phyloP scores from a whole-genome alignment of 192 early-diverging fungal species.

The Kickxella alabastrina region DNA sequence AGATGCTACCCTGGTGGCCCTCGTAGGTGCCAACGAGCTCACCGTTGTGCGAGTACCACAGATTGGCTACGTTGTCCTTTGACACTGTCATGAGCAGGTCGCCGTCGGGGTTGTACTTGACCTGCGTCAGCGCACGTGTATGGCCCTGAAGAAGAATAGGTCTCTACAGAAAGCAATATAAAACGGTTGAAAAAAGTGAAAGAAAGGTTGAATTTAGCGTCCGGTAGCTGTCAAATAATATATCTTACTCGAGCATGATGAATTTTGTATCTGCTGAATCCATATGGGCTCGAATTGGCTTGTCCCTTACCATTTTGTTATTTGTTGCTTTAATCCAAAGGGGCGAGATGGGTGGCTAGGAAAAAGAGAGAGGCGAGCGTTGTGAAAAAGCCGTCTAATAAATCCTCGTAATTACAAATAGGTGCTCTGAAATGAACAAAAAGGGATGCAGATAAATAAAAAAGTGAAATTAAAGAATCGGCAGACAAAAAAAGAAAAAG shows the following conservation, averaged over 20 bases:
- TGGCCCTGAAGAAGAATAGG: slow-evolving; percentile 98
- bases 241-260: too few species aligned
- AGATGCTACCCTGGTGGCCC: slow-evolving; percentile 91
- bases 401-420: neutral
- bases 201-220: slow-evolving; percentile 4
- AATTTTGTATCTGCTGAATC: too few species aligned
- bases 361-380: too few species aligned
- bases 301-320: too few species aligned
- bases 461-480: neutral
- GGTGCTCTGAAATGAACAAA: neutral
- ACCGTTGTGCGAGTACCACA: slow-evolving; percentile 98
- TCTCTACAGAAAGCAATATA: slow-evolving; percentile 19
- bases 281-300: too few species aligned
- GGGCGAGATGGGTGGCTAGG: too few species aligned
- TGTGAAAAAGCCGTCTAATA: neutral
- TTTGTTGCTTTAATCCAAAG: too few species aligned
- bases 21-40: slow-evolving; percentile 92
- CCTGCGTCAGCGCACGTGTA: slow-evolving; percentile 91
- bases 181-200: neutral
- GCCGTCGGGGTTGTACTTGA: slow-evolving; percentile 98
- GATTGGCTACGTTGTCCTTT: slow-evolving; percentile 91
- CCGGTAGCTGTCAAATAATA: neutral
- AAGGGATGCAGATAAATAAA: slow-evolving; percentile 3
- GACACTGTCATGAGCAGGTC: slow-evolving; percentile 93
- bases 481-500: neutral